phyloP scores from a whole-genome alignment of 2,329 filamentous ascomycete species.

The Atkinsonella hypoxylon region DNA sequence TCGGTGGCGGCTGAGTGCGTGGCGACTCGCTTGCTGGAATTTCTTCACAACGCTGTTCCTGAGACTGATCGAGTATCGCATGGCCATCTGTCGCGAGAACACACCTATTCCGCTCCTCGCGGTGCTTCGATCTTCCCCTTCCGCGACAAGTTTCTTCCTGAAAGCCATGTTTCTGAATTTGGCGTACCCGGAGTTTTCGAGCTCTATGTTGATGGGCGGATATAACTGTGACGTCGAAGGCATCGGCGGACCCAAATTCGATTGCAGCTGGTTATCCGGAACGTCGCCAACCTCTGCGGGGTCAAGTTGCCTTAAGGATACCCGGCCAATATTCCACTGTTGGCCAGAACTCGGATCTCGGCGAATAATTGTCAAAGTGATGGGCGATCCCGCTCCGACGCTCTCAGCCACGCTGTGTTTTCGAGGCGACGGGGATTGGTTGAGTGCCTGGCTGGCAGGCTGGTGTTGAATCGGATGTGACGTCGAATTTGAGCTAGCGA shows the following conservation, averaged over 20 bases:
- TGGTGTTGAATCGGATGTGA: background rate
- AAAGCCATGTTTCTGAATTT: slow-evolving; percentile 41
- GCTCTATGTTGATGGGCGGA: slow-evolving; percentile 37
- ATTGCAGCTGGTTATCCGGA: slow-evolving; percentile 13
- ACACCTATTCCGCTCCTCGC: slow-evolving; percentile 15
- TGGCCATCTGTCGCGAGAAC: slow-evolving; percentile 44
- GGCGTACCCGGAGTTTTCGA: slow-evolving; percentile 44
- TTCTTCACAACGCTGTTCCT: slow-evolving; percentile 33
- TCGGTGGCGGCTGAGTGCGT: slow-evolving; percentile 16
- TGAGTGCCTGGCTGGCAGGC: background rate
- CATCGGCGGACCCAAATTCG: slow-evolving; percentile 1
- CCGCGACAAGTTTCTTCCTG: slow-evolving; percentile 19
- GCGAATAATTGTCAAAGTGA: slow-evolving; percentile 55
- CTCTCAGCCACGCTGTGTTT: slow-evolving; percentile 17
- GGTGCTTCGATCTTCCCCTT: slow-evolving; percentile 10
- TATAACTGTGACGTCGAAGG: slow-evolving; percentile 7
- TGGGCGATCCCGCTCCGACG: slow-evolving; percentile 27
- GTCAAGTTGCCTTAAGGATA: slow-evolving; percentile 43
- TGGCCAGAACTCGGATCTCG: slow-evolving; percentile 55
- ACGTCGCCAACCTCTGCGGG: slow-evolving; percentile 13
- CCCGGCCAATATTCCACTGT: slow-evolving; percentile 65
- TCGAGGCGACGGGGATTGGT: slow-evolving; percentile 26
- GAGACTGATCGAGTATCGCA: slow-evolving; percentile 43
- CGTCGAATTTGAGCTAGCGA: background rate
- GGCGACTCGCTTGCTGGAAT: slow-evolving; percentile 22